Percentiles rank a stretch among this genome's conserved stretches.
These are phyloP conservation scores for Claviceps humidiphila DNA, from an alignment of 2,329 filamentous ascomycete species.

Conservation along the genomic window DNA sequence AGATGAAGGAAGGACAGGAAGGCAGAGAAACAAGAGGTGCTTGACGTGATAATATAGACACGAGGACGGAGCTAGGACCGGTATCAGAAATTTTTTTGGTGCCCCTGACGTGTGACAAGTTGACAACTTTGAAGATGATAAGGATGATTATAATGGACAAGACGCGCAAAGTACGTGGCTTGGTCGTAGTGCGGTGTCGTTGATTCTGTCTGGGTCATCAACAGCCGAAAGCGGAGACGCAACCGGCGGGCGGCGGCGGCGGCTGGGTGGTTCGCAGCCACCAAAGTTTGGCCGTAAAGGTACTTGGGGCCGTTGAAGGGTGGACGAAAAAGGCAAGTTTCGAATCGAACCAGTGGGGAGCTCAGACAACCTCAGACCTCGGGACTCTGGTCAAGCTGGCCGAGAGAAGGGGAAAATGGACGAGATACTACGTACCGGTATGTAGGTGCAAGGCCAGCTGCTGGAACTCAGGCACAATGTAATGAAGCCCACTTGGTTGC, in stretches of 20 bases:
- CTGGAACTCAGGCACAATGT: not conserved
- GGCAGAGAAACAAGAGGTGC: not conserved
- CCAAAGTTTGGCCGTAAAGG: not conserved
- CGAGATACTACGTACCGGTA: too few species aligned
- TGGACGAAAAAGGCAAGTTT: slow-evolving; percentile 2
- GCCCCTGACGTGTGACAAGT: slow-evolving; percentile 2
- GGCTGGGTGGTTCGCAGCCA: not conserved
- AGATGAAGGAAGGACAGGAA: not conserved
- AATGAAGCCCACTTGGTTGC: slow-evolving; percentile 1
- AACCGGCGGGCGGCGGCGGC: slow-evolving; percentile 6
- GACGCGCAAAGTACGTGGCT: slow-evolving; percentile 2
- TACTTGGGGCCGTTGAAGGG: not conserved
- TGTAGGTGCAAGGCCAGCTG: not conserved
- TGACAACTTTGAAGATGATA: too few species aligned
- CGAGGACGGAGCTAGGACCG: not conserved
- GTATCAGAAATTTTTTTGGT: too few species aligned
- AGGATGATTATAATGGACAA: not conserved
- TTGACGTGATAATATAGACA: not conserved
- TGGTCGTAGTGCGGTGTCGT: slow-evolving; percentile 3
- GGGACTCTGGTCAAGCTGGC: not conserved
- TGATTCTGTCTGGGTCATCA: slow-evolving; percentile 5
- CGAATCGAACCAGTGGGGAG: not conserved
- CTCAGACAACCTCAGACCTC: not conserved
- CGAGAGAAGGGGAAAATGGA: not conserved
- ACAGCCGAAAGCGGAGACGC: slow-evolving; percentile 9